Evolutionary conservation across 179 eudicot species (phyloP), one percentile per base, ranked within the genome.

Genomic region (Corrigiola litoralis): DNA sequence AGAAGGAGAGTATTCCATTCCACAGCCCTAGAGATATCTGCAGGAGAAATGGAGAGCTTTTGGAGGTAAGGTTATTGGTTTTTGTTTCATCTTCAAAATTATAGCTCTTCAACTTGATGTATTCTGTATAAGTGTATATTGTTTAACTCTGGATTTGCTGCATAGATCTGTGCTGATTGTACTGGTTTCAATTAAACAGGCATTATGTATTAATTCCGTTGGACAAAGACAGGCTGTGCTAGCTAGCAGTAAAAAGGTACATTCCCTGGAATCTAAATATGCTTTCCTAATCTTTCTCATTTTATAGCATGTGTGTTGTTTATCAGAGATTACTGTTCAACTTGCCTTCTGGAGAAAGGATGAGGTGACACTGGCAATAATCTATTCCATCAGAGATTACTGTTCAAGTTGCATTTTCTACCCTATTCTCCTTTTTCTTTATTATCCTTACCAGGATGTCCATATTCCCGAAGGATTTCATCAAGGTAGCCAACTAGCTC

Each of bases 241-340:
- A 70, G 87, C 99, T 32, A 82, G 88, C 78, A 91, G 83, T 82
- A 79, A 79, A 69, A 90, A 90, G 99, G 99, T 94, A 73, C 53
- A 60, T 52, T 50, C 45, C n/a, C 52, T 59, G 66, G 49, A 34
- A 29, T 29, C 29, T n/a, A 36, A 34, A 62, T 29, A 27, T 52
- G 57, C 20, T 16, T 37, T 6, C 17, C 23, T 62, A n/a, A n/a
- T 16, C 1, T 12, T 40, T 24, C 20, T 36, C 25, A 25, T 16
- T 45, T n/a, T 4, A 36, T 48, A 38, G 6, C 13, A 10, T 20
- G 21, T 48, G 3, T 49, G 52, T 17, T n/a, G 65, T 11, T 13
- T 45, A 29, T 38, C 34, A 12, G 6, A 25, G 50, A 40, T 58
- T 38, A 58, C 31, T 23, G 1, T 13, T 59, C 64, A 25, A 24